These are phyloP conservation scores for Erythrophleum fordii DNA, from an alignment of 306 rosid species.

Conservation along the genomic window DNA sequence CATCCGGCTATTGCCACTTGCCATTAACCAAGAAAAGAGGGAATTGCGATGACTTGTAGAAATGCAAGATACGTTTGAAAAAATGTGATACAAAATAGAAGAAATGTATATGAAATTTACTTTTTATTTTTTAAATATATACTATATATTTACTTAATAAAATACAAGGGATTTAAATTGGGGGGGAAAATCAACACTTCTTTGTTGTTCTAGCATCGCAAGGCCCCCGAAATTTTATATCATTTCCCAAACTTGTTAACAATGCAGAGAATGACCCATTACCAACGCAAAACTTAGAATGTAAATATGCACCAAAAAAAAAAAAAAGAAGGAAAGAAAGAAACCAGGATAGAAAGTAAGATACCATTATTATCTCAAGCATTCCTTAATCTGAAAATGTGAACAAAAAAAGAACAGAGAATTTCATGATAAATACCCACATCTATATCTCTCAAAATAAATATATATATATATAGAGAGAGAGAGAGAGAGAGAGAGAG, in stretches of 20 bases:
- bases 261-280: constrained; percentile 15
- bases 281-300: neutral
- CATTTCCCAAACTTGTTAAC: constrained; percentile 28
- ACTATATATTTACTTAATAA: too few species aligned
- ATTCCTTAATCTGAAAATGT: neutral
- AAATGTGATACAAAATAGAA: constrained; percentile 8
- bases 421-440: neutral
- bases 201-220: too few species aligned
- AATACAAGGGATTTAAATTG: too few species aligned
- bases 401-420: neutral
- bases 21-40: constrained; percentile 35
- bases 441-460: too few species aligned
- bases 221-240: too few species aligned
- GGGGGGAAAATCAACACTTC: too few species aligned
- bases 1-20: constrained; percentile 30
- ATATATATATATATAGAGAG: too few species aligned
- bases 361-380: constrained; percentile 8
- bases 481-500: neutral
- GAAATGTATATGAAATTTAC: too few species aligned
- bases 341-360: neutral
- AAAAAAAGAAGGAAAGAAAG: too few species aligned
- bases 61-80: too few species aligned
- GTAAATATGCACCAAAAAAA: neutral
- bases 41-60: too few species aligned
- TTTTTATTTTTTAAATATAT: too few species aligned